Percentiles rank a stretch among this genome's conserved stretches.
These are phyloP conservation scores for Scutellaria galericulata DNA, from an alignment of 257 asterid genomes.

Conservation along the genomic window DNA sequence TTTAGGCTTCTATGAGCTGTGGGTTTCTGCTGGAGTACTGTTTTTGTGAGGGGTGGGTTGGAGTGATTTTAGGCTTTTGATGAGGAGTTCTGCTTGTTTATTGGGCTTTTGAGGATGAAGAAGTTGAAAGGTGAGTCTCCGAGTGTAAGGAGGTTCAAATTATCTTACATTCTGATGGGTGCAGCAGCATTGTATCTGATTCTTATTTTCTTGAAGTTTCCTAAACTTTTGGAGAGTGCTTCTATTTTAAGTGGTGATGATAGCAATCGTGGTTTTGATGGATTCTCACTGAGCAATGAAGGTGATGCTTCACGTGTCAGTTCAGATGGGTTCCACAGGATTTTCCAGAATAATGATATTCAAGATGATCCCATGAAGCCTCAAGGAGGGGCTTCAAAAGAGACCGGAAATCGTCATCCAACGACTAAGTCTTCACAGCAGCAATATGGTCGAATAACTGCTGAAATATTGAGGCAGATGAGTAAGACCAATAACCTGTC, in stretches of 20 bases:
- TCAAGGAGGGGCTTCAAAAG: slow-evolving; percentile 41
- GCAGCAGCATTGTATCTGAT: slow-evolving; percentile 74
- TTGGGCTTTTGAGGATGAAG: slow-evolving; percentile 56
- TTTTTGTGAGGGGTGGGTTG: slow-evolving; percentile 32
- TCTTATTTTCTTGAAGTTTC: slow-evolving; percentile 70
- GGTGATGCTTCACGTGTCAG: slow-evolving; percentile 43
- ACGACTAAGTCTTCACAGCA: slow-evolving; percentile 47
- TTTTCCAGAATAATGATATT: slow-evolving; percentile 54
- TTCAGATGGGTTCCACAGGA: slow-evolving; percentile 58
- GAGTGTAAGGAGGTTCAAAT: slow-evolving; percentile 65
- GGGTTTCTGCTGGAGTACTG: slow-evolving; percentile 24
- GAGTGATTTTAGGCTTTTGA: slow-evolving; percentile 23
- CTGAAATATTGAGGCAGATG: slow-evolving; percentile 55
- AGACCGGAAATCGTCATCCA: slow-evolving; percentile 27
- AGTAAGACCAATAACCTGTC: slow-evolving; percentile 58
- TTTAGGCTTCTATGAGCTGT: slow-evolving; percentile 22
- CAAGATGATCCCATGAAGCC: slow-evolving; percentile 45
- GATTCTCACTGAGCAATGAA: slow-evolving; percentile 42
- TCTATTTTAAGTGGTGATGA: slow-evolving; percentile 50
- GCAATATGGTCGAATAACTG: slow-evolving; percentile 79
- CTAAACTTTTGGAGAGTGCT: slow-evolving; percentile 67
- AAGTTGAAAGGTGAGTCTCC: slow-evolving; percentile 70
- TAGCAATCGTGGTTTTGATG: slow-evolving; percentile 44
- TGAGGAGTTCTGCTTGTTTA: slow-evolving; percentile 33
- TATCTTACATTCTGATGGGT: slow-evolving; percentile 65